Conservation (phyloP, 2,329 filamentous ascomycete species). For the Cryphonectria japonica region DNA sequence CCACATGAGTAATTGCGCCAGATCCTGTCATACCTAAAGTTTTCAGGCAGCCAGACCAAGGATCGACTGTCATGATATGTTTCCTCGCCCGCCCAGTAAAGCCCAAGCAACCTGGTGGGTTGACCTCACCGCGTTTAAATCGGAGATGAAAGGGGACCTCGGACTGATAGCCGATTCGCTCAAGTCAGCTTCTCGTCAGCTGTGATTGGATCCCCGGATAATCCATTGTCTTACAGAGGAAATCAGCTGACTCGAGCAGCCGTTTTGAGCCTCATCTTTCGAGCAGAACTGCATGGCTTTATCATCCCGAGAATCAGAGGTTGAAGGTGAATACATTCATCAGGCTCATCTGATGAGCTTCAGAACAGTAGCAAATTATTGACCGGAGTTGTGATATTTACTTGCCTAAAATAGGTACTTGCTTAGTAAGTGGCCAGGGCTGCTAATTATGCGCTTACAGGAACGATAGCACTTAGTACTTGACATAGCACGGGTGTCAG, state of each 20-base stretch:
- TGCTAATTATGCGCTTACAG: not conserved
- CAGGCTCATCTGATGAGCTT: not conserved
- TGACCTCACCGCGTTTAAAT: not conserved
- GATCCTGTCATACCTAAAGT: not conserved
- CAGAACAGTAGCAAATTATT: not conserved
- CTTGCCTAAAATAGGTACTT: no score
- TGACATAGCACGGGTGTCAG: not conserved
- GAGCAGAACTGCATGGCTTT: not conserved
- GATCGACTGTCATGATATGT: not conserved
- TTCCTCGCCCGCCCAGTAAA: not conserved
- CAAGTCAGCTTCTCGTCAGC: not conserved
- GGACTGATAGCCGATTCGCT: not conserved
- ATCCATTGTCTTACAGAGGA: not conserved
- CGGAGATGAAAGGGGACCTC: not conserved
- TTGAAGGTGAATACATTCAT: not conserved
- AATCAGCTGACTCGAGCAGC: not conserved
- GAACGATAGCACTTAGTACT: not conserved
- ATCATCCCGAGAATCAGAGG: not conserved
- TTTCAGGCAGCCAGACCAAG: not conserved
- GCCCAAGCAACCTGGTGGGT: not conserved
- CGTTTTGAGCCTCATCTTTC: conserved; percentile 6
- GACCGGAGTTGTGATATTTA: not conserved
- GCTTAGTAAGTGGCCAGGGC: not conserved
- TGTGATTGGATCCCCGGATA: conserved; percentile 5
- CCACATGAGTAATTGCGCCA: not conserved